Evolutionary conservation across 2,329 filamentous ascomycete genomes (phyloP), one percentile per base, ranked within the genome.

Genomic region (Aspergillus amoenus): DNA sequence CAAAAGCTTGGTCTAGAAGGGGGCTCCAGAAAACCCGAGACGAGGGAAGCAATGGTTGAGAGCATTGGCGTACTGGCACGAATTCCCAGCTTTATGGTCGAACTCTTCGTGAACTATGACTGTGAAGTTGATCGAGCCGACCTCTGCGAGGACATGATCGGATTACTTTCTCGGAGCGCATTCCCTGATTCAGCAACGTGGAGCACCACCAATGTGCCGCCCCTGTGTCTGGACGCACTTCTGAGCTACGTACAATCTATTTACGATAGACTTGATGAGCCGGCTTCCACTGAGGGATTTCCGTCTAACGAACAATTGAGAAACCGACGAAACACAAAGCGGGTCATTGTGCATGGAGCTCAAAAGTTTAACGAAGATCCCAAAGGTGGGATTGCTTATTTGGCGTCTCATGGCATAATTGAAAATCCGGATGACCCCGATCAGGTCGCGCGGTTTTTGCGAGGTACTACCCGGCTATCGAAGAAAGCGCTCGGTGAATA

Each of bases 181-280:
- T 89, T 99, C 63, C 95, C 94, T 0, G 94, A 99, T 72, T 96
- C 94, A 8, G 94, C 93, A 5, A 97, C 93, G 5, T 99, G 94
- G 94, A 99, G 95, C 73, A 99, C 94, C 11, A 97, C 93, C 5
- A 99, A 96, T 70, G 95, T 99, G 1, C 94, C 94, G 15, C 94
- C 94, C 0, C 79, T 99, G 3, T 99, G 94, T 68, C 81, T 99
- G 21, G 94, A 99, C 76, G 92, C 94, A 9, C 80, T 99, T 11
- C 81, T 99, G 22, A 88, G 91, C 15, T 97, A 93, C 67, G 85
- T 99, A 34, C 93, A 97, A 69, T 96, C 91, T 63, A 88, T 99
- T 63, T 89, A 91, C 1, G 92, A 96, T 70, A 85, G 94, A 55
- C 77, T 97, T 17, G 85, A 95, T 50, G 85, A 94, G 52, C 79